These are phyloP conservation scores for Boletus huronensis DNA, from an alignment of 768 basidiomycete species.

Conservation along the genomic window DNA sequence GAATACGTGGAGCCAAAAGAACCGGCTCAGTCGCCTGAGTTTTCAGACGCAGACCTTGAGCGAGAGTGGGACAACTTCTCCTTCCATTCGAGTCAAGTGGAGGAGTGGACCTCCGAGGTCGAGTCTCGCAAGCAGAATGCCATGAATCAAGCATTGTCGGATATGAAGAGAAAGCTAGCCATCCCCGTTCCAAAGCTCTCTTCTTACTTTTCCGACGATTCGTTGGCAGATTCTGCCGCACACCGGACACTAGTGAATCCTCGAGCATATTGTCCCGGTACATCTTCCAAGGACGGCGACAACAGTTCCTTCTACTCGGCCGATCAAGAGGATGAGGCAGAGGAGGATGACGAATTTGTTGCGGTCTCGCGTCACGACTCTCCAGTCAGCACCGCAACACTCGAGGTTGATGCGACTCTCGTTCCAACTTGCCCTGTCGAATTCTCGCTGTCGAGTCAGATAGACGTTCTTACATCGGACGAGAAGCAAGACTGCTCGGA, in stretches of 20 bases:
- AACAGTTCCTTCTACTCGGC: background rate
- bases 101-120: constrained; percentile 16
- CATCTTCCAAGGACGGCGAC: background rate
- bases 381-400: background rate
- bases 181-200: constrained; percentile 11
- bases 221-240: background rate
- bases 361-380: background rate
- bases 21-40: background rate
- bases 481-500: background rate
- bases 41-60: constrained; percentile 8
- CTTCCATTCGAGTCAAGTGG: constrained; percentile 4
- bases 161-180: constrained; percentile 7
- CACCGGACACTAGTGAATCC: background rate
- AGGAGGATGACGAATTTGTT: background rate
- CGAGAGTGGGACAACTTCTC: constrained; percentile 13
- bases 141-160: constrained; percentile 1
- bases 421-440: background rate
- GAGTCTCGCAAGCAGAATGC: constrained; percentile 8
- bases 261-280: background rate
- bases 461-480: background rate
- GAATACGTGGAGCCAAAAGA: background rate
- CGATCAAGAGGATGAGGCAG: constrained; percentile 4
- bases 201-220: constrained; percentile 6
- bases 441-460: background rate
- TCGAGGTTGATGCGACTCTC: background rate